Evolutionary conservation across 139 green algal genomes (phyloP).

Genomic region (Chlorella ohadii): DNA sequence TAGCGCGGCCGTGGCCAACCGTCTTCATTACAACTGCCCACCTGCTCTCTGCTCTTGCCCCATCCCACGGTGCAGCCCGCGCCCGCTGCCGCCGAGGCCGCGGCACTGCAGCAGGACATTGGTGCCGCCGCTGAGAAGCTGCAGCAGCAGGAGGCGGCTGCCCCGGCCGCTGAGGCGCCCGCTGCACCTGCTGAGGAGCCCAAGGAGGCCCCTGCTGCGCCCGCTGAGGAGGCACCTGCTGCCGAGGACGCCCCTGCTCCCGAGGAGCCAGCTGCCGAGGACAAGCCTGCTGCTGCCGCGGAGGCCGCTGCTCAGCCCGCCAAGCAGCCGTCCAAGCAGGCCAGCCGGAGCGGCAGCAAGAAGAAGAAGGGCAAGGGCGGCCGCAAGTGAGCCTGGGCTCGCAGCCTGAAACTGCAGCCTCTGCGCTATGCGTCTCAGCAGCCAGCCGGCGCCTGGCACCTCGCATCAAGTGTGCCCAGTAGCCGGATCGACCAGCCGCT

Average conservation of each 20-base stretch:
- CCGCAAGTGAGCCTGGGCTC: not conserved
- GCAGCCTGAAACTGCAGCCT: too few relatives aligned
- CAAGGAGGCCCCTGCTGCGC: not conserved
- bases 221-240: not conserved
- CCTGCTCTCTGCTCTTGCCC: too few relatives aligned
- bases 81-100: not conserved
- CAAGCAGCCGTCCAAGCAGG: constrained; percentile 19
- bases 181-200: not conserved
- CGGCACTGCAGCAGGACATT: not conserved
- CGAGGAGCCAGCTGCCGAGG: not conserved
- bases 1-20: too few relatives aligned
- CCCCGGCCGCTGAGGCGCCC: not conserved
- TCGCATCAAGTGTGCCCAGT: too few relatives aligned
- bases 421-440: too few relatives aligned
- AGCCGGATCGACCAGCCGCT: too few relatives aligned
- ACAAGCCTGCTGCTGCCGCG: not conserved
- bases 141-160: not conserved
- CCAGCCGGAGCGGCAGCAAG: constrained; percentile 3
- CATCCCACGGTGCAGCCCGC: not conserved
- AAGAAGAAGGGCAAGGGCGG: constrained; percentile 32
- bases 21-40: too few relatives aligned
- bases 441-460: too few relatives aligned
- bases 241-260: not conserved
- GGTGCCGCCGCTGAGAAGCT: not conserved
- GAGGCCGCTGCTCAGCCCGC: not conserved